phyloP scores from a whole-genome alignment of 257 asterid genomes.

The Leptodermis oblonga region DNA sequence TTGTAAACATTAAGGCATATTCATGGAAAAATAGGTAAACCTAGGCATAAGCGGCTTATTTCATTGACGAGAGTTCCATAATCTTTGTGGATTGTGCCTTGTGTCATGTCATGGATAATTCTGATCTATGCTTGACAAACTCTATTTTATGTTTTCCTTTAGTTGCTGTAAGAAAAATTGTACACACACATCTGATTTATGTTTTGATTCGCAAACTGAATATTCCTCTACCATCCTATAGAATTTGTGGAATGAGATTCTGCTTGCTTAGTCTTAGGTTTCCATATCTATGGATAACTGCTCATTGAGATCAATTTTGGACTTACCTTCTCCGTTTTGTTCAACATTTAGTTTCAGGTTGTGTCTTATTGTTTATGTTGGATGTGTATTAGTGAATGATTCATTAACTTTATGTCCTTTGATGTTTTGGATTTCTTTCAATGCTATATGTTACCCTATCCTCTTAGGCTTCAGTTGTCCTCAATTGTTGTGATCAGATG shows the following conservation, averaged over 20 bases:
- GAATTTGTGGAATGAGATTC: conserved; percentile 5
- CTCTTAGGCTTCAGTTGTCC: conserved; percentile 6
- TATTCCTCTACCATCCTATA: not conserved
- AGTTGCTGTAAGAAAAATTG: not conserved
- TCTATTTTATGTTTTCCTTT: not conserved
- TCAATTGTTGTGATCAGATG: not conserved
- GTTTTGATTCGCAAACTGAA: not conserved
- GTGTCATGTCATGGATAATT: not conserved
- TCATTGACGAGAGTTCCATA: not conserved
- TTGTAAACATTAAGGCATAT: not conserved
- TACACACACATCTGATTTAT: too few relatives aligned
- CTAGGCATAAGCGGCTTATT: not conserved
- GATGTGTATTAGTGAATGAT: conserved; percentile 12
- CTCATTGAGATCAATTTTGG: conserved; percentile 62
- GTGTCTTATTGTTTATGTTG: conserved; percentile 38
- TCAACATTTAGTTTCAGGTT: conserved; percentile 85
- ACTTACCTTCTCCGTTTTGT: conserved; percentile 70
- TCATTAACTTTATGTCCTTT: not conserved
- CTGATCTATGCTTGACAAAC: not conserved
- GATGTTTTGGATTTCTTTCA: not conserved
- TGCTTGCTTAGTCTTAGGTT: not conserved
- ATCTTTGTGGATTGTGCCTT: too few relatives aligned
- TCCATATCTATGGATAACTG: conserved; percentile 40
- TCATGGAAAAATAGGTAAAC: too few relatives aligned
- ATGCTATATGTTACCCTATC: not conserved